These are phyloP conservation scores for Pleurozium schreberi DNA, from an alignment of 225 moss, liverwort and hornwort species.

Conservation along the genomic window DNA sequence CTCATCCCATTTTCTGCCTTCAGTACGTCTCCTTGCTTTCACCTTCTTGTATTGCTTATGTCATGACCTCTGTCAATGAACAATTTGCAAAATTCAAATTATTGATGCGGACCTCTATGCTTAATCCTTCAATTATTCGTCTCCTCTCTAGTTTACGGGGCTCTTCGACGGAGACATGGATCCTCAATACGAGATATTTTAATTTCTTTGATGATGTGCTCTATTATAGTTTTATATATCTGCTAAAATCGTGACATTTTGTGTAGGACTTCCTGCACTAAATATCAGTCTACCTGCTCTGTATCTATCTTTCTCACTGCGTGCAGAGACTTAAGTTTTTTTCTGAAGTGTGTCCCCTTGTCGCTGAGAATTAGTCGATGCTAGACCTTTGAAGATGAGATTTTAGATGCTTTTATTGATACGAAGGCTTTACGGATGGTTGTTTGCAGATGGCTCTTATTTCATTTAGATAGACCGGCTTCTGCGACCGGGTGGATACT, in stretches of 20 bases:
- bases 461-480: conserved; percentile 41
- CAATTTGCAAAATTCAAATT: not conserved
- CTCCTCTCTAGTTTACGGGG: not conserved
- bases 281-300: not conserved
- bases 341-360: not conserved
- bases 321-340: not conserved
- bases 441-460: conserved; percentile 36
- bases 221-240: not conserved
- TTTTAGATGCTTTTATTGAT: not conserved
- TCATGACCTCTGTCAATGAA: not conserved
- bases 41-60: not conserved
- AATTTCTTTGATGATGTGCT: not conserved
- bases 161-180: not conserved
- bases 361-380: not conserved
- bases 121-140: not conserved
- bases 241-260: not conserved
- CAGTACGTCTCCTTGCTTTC: conserved; percentile 9
- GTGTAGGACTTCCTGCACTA: not conserved
- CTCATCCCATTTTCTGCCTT: conserved; percentile 32
- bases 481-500: conserved; percentile 47
- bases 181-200: not conserved
- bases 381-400: not conserved
- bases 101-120: not conserved
- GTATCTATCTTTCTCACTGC: not conserved
- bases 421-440: not conserved